Evolutionary conservation across 2,329 filamentous ascomycete species (phyloP), one percentile per base, ranked within the genome.

Genomic region (Epichloe festucae): DNA sequence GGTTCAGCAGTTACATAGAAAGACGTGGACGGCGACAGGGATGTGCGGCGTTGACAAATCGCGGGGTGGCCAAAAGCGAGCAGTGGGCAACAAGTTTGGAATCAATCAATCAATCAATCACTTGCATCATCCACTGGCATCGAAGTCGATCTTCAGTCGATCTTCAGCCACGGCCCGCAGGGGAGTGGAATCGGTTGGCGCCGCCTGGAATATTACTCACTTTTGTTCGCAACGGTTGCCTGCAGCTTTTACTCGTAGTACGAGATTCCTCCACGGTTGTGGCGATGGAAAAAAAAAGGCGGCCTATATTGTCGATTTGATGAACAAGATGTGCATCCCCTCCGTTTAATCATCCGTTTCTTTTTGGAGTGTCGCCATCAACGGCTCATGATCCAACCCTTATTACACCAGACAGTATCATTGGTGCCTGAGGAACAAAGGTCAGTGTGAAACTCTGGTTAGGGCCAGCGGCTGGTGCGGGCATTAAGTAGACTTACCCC

Each of bases 381-480:
- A 43, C 11, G 15, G 7, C 40, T 35, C n/a, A 45, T 46, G 21
- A 42, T 8, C 14, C 11, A 40, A n/a, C 36, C 36, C 5, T 14
- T 39, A 2, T 2, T 8, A 5, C 38, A n/a, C 38, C 38, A n/a
- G 17, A 43, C 3, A 31, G 31, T 11, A 12, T 21, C n/a, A 36
- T 55, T 55, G 51, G 45, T 55, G 53, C 53, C 53, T 55, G 46
- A 55, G 53, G 53, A 46, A 49, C 14, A 12, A n/a, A 19, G 43
- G 3, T n/a, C 27, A n/a, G 17, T n/a, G 21, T 40, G n/a, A 19
- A 35, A 11, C 35, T 39, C 8, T 31, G 31, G 31, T 3, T 31
- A 31, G 31, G 21, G 23, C n/a, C 38, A 34, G 48, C 31, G 46
- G 36, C 40, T 49, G 27, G 31, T 49, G 34, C 17, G 23, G 31